Evolutionary conservation across 352 stramenopile species (phyloP).

Genomic region (Pythium apleroticum): DNA sequence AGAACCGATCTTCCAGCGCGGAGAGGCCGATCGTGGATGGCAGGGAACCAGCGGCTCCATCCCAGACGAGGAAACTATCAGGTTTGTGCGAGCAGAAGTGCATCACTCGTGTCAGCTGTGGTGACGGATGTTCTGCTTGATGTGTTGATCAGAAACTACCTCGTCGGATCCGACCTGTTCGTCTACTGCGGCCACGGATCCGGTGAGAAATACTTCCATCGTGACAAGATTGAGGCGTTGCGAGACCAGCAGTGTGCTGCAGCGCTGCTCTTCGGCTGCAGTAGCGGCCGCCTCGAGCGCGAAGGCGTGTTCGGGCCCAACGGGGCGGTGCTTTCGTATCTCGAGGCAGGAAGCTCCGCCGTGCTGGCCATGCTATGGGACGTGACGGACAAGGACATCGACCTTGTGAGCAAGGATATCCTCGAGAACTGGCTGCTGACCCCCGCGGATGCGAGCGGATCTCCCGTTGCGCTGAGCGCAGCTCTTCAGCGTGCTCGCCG

Average conservation of each 20-base stretch:
- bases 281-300: constrained; percentile 88
- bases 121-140: not conserved
- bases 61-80: constrained; percentile 49
- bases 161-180: constrained; percentile 85
- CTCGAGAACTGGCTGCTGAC: constrained; percentile 67
- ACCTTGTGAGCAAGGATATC: constrained; percentile 84
- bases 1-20: constrained; percentile 41
- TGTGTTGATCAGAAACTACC: constrained; percentile 21
- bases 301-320: constrained; percentile 92
- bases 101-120: not conserved
- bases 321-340: constrained; percentile 94
- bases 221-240: constrained; percentile 67
- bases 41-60: constrained; percentile 45
- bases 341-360: constrained; percentile 88
- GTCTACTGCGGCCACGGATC: constrained; percentile 98
- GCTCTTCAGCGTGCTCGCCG: constrained; percentile 43
- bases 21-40: constrained; percentile 48
- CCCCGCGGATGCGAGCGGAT: constrained; percentile 11
- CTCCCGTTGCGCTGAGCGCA: not conserved
- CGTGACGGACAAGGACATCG: constrained; percentile 98
- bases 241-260: constrained; percentile 53
- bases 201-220: constrained; percentile 91
- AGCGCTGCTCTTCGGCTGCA: constrained; percentile 97
- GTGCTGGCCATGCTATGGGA: constrained; percentile 99
- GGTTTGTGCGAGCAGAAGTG: constrained; percentile 29